Evolutionary conservation across 176 grass and related monocot genomes (phyloP), one percentile per base, ranked within the genome.

Genomic region (Neostapfia colusana): DNA sequence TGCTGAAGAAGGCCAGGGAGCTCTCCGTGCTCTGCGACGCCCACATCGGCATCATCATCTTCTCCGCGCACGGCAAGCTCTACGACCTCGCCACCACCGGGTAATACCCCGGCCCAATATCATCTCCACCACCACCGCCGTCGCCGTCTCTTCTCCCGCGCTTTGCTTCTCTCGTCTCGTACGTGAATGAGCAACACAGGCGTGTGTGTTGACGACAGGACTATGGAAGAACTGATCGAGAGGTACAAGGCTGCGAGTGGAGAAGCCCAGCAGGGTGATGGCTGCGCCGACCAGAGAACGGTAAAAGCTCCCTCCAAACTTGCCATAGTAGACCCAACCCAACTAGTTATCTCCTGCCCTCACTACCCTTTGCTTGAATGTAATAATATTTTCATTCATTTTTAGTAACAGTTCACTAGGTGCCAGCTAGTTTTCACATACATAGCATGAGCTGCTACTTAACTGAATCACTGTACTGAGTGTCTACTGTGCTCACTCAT

Each of bases 1-100:
- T 99, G 60, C 87, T 99, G 53, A 99, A 99, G 82, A 99, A 99
- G 81, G 95, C 95, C 7, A 88, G 49, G 77, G 95, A 99, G 82
- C 85, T 99, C 53, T 99, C 95, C 0, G 92, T 99, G 16, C 83
- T 99, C 73, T 95, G 91, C 61, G 95, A 99, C 6, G 95, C 95
- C 16, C 74, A 85, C 31, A 85, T 99, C 79, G 95, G 95, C 63
- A 90, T 99, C 87, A 92, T 99, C 76, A 72, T 99, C 83, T 99
- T 99, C 92, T 99, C 95, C 51, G 64, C 95, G 2, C 92, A 92
- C 79, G 95, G 95, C 49, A 99, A 99, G 89, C 89, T 95, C 70
- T 99, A 90, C 80, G 95, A 99, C 61, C 89, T 99, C 31, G 87
- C 91, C 63, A 92, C 92, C 50, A 89, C 82, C 36, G 95, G 95